Conservation (phyloP, 345 rosid genomes). For the Camelina sativa region DNA sequence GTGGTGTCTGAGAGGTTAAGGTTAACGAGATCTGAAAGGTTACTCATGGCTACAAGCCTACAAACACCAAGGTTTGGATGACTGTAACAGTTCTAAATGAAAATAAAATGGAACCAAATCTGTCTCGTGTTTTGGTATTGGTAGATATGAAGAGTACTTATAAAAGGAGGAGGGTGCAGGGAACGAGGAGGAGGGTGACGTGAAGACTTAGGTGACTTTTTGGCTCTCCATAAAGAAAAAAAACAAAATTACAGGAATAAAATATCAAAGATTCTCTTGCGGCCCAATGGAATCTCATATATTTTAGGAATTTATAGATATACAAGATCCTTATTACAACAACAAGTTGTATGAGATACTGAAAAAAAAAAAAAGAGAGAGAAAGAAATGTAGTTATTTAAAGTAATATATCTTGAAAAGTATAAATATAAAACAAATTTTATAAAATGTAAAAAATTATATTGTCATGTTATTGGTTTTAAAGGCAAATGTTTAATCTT, state of each 20-base stretch:
- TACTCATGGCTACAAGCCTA: constrained; percentile 55
- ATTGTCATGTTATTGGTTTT: too few relatives aligned
- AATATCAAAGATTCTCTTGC: constrained; percentile 36
- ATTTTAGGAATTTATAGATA: not conserved
- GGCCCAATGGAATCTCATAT: constrained; percentile 35
- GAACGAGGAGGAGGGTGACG: constrained; percentile 38
- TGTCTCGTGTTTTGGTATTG: constrained; percentile 29
- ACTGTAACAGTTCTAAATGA: not conserved
- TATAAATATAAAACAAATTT: too few relatives aligned
- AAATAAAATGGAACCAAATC: constrained; percentile 6
- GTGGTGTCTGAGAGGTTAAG: constrained; percentile 75
- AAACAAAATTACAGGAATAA: not conserved
- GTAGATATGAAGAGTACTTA: constrained; percentile 38
- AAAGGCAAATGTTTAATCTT: too few relatives aligned
- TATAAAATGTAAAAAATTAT: too few relatives aligned
- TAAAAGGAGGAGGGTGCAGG: constrained; percentile 19
- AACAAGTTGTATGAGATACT: too few relatives aligned
- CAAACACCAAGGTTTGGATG: constrained; percentile 2
- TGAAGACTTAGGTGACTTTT: constrained; percentile 28
- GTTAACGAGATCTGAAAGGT: constrained; percentile 77
- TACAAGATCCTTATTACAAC: too few relatives aligned
- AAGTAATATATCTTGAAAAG: too few relatives aligned
- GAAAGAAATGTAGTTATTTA: too few relatives aligned
- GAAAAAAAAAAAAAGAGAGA: too few relatives aligned
- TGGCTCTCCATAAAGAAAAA: constrained; percentile 18